phyloP scores from a whole-genome alignment of 495 filamentous ascomycete genomes.

The Penicillium canescens region DNA sequence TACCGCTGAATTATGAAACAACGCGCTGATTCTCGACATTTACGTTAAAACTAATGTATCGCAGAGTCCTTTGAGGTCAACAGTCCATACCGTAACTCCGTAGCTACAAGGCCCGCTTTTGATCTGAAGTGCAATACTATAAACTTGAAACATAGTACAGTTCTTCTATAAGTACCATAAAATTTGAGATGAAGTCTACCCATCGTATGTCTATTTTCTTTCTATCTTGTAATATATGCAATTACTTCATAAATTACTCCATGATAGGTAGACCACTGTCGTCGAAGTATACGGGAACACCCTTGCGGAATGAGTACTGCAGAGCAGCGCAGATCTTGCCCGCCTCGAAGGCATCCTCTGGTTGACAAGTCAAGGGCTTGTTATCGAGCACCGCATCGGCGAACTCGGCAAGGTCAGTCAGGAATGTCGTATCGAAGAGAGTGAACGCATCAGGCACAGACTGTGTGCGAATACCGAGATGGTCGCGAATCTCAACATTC shows the following conservation, averaged over 20 bases:
- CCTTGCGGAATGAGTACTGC: constrained; percentile 18
- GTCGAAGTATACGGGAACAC: constrained; percentile 17
- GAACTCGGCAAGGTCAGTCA: constrained; percentile 17
- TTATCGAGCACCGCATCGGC: constrained; percentile 18
- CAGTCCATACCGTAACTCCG: neutral
- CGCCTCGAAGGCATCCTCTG: constrained; percentile 20
- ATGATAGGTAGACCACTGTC: constrained; percentile 15
- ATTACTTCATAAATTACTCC: constrained; percentile 3
- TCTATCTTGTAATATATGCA: constrained; percentile 1
- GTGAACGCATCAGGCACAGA: constrained; percentile 20
- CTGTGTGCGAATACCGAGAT: constrained; percentile 13
- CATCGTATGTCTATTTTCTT: neutral
- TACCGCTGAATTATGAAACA: neutral
- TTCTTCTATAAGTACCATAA: neutral
- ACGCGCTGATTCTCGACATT: neutral
- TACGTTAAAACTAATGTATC: neutral
- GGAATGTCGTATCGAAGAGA: constrained; percentile 15
- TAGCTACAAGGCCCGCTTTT: neutral
- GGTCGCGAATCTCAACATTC: constrained; percentile 19
- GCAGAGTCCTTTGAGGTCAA: neutral
- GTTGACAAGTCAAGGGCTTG: constrained; percentile 17
- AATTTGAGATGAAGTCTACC: neutral
- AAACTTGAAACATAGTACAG: neutral
- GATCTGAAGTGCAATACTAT: neutral
- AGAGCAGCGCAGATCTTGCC: constrained; percentile 19